Base-by-base conservation (phyloP, 1,284 basidiomycete genomes). In the Afroboletus lepidellus region DNA sequence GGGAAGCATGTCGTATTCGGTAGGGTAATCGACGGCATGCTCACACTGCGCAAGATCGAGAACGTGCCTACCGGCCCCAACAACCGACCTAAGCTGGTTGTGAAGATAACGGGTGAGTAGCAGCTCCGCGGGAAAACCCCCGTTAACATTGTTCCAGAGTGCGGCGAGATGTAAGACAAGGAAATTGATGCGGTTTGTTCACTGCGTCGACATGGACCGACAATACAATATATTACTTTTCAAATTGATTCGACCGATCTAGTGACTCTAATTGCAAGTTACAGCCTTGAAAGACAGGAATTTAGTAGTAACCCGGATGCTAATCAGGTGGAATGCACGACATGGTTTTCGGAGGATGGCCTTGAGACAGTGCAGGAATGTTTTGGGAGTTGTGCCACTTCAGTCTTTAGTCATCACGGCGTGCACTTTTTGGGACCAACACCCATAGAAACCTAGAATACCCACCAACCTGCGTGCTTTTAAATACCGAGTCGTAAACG, bases 1-100 rank as follows among this genome's bases (percentile, higher is more conserved):
- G 90, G 89, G 48, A 98, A 97, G 68, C 94, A 98, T 69, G 87
- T 92, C 56, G 93, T 97, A 1, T 98, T 98, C 64, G 94, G 94
- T 12, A 87, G 84, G 58, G 91, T 97, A 30, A 80, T 90, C 56
- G 92, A 94, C 52, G 91, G 92, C 18, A 83, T 95, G 83, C 80
- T 95, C 55, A 94, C 91, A 1, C 78, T 98, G 47, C 81, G 94
- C 57, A 98, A 97, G 71, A 92, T 98, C 53, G 94, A 98, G 74
- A 92, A 94, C 60, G 92, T 96, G 0, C 83, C 93, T 6, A 97
- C 93, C 0, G 95, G 94, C 6, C 78, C 80, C 15, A 94, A 93
- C 67, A 92, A 91, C 62, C 74, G 92, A 51, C 92, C 92, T 0
- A 94, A 94, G 68, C 68, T 94, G 36, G 80, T 81, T 4, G 90